These are phyloP conservation scores for Pleurotus ostreatus DNA, from an alignment of 768 basidiomycete species.

Conservation along the genomic window DNA sequence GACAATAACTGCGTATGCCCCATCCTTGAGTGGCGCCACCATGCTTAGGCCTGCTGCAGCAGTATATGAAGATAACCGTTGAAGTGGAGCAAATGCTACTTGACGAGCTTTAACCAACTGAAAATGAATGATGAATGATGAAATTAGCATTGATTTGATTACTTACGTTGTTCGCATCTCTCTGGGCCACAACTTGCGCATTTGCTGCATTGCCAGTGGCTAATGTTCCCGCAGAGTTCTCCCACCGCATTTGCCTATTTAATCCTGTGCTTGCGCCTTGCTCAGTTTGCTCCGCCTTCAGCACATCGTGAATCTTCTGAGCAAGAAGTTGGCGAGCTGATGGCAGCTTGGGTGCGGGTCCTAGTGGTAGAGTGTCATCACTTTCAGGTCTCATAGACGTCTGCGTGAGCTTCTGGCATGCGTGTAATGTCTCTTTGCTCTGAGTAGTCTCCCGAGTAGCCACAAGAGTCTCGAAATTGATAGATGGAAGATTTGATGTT, in stretches of 20 bases:
- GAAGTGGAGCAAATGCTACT: slow-evolving; percentile 5
- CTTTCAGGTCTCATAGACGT: not conserved
- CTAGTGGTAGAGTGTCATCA: not conserved
- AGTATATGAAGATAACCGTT: slow-evolving; percentile 5
- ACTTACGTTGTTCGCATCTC: slow-evolving; percentile 7
- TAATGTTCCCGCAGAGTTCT: not conserved
- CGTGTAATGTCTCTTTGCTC: not conserved
- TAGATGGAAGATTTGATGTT: slow-evolving; percentile 4
- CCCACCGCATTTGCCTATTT: slow-evolving; percentile 8
- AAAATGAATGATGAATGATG: not conserved
- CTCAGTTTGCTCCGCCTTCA: slow-evolving; percentile 8
- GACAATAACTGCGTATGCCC: slow-evolving; percentile 11
- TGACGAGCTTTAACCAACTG: slow-evolving; percentile 10
- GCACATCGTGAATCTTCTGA: not conserved
- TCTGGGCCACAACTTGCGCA: slow-evolving; percentile 13
- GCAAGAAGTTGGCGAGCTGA: slow-evolving; percentile 9
- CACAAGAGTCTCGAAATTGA: not conserved
- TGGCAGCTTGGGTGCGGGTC: too few species aligned
- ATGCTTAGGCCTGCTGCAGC: slow-evolving; percentile 7
- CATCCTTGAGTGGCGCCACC: slow-evolving; percentile 6
- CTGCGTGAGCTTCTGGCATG: not conserved
- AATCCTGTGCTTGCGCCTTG: slow-evolving; percentile 8
- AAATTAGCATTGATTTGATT: not conserved
- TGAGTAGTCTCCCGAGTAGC: not conserved
- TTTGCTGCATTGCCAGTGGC: slow-evolving; percentile 17